A percentile compares a stretch with the other conserved stretches of the same genome.
Evolutionary conservation across 208 protist species (phyloP).

Genomic region (Trypanosoma avium): DNA sequence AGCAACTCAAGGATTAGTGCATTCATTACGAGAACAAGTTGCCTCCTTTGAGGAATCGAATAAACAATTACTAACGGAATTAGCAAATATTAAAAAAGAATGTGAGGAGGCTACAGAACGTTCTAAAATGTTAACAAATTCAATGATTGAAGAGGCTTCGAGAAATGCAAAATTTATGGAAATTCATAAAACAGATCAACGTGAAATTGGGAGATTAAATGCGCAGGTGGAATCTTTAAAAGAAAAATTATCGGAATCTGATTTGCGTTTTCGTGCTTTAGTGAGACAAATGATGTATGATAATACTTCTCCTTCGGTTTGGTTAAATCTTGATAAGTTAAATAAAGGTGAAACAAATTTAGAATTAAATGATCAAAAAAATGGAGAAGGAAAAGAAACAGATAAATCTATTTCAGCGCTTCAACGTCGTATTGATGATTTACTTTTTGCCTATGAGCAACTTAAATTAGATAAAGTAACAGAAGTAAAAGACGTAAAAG

Average conservation of each 20-base stretch:
- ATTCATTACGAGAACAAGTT: conserved; percentile 75
- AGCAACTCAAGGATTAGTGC: conserved; percentile 65
- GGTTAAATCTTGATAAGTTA: neutral
- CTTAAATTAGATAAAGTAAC: neutral
- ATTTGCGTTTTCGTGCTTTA: conserved; percentile 42
- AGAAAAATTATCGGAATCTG: conserved; percentile 62
- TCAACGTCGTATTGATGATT: conserved; percentile 24
- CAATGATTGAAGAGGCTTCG: conserved; percentile 72
- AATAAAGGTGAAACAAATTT: neutral
- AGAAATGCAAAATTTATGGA: conserved; percentile 55
- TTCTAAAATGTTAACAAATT: conserved; percentile 63
- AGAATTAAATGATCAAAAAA: neutral
- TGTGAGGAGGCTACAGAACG: conserved; percentile 58
- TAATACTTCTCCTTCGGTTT: neutral
- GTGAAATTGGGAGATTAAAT: conserved; percentile 62
- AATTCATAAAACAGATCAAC: conserved; percentile 37
- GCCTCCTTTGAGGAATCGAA: conserved; percentile 72
- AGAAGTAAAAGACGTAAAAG: neutral
- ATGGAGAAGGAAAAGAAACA: conserved; percentile 2
- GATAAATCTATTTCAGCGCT: conserved; percentile 9
- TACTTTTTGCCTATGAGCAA: conserved; percentile 16
- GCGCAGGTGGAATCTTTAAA: conserved; percentile 61
- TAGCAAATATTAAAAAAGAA: conserved; percentile 49
- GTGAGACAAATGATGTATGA: conserved; percentile 10
- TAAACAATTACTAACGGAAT: conserved; percentile 40